These are phyloP conservation scores for Atalantia buxifolia DNA, from an alignment of 345 rosid genomes.

Conservation along the genomic window DNA sequence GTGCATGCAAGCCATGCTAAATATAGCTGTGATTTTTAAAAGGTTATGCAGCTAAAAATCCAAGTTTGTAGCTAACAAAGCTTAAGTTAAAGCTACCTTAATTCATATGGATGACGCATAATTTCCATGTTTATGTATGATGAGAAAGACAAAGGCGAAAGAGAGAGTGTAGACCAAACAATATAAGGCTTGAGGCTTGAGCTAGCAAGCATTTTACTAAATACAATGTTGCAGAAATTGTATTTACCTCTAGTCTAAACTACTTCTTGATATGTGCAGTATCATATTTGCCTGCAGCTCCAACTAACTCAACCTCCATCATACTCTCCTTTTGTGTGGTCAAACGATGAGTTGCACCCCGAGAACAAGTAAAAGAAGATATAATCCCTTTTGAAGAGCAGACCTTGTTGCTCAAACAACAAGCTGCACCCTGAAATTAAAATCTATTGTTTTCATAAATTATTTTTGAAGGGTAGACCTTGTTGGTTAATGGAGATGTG, in stretches of 20 bases:
- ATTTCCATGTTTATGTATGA: no score
- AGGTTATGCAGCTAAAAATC: slow-evolving; percentile 27
- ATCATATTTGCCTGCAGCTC: slow-evolving; percentile 60
- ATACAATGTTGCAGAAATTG: not conserved
- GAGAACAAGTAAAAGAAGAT: no score
- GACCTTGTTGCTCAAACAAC: slow-evolving; percentile 52
- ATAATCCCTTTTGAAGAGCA: not conserved
- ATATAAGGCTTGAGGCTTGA: no score
- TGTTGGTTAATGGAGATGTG: slow-evolving; percentile 67
- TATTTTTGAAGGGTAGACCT: slow-evolving; percentile 40
- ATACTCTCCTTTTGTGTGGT: slow-evolving; percentile 26
- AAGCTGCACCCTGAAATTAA: not conserved
- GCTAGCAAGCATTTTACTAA: not conserved
- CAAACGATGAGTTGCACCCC: no score
- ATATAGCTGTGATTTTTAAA: slow-evolving; percentile 16
- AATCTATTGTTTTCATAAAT: not conserved
- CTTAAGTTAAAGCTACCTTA: not conserved
- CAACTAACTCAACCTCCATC: slow-evolving; percentile 41
- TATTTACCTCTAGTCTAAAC: slow-evolving; percentile 66
- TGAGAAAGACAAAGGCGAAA: no score
- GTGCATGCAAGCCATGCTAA: slow-evolving; percentile 19
- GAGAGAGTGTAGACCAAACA: no score
- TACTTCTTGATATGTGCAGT: slow-evolving; percentile 49
- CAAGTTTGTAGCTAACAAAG: no score
- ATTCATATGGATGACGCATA: no score